phyloP scores from a whole-genome alignment of 108 stramenopile genomes.

The Skeletonema costatum region DNA sequence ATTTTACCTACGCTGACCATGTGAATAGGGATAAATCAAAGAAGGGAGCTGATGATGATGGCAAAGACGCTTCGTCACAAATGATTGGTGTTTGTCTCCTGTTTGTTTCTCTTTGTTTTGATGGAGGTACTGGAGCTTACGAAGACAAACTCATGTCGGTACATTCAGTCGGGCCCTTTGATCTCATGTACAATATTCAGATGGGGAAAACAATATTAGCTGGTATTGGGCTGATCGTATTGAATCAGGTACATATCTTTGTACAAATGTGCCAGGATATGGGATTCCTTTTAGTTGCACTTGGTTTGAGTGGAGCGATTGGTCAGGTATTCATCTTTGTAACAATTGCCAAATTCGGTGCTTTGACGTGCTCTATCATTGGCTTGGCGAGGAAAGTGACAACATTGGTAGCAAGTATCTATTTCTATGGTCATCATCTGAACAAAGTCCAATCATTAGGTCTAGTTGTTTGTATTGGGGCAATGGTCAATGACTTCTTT shows the following conservation, averaged over 20 bases:
- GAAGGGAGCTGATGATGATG: constrained; percentile 38
- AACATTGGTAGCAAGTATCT: constrained; percentile 92
- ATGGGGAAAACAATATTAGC: constrained; percentile 97
- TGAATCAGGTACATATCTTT: constrained; percentile 95
- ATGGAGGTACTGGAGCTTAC: constrained; percentile 98
- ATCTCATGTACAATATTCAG: constrained; percentile 99
- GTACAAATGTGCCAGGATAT: constrained; percentile 93
- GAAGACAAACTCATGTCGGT: constrained; percentile 99
- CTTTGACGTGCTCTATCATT: constrained; percentile 95
- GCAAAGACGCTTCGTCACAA: constrained; percentile 66
- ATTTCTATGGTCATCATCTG: constrained; percentile 92
- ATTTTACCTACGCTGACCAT: not conserved
- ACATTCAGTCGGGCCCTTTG: constrained; percentile 96
- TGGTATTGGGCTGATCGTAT: constrained; percentile 86
- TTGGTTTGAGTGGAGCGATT: constrained; percentile 94
- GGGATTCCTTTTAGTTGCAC: constrained; percentile 89
- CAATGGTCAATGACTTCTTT: constrained; percentile 95
- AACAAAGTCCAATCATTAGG: constrained; percentile 85
- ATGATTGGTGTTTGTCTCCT: constrained; percentile 89
- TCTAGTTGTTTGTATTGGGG: constrained; percentile 76
- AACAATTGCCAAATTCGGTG: constrained; percentile 98
- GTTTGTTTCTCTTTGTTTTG: constrained; percentile 96
- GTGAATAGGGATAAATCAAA: constrained; percentile 17
- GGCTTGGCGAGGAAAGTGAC: constrained; percentile 95
- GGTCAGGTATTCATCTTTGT: constrained; percentile 98